phyloP scores from a whole-genome alignment of 352 stramenopile species.

The Phytophthora macrochlamydospora region DNA sequence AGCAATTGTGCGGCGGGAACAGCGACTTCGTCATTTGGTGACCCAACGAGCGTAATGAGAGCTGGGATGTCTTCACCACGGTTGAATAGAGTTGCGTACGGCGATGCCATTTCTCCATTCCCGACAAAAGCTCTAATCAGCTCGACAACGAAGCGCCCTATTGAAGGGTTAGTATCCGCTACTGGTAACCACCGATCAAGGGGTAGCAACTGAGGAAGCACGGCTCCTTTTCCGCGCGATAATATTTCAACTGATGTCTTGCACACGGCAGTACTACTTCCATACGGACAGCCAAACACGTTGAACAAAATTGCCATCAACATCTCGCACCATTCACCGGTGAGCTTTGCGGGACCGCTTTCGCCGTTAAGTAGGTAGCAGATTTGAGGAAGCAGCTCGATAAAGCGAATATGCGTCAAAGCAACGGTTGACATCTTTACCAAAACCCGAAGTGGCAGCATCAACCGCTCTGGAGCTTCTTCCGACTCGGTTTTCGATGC shows the following conservation, averaged over 20 bases:
- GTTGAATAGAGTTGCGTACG: slow-evolving; percentile 51
- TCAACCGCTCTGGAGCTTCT: slow-evolving; percentile 33
- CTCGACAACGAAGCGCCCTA: slow-evolving; percentile 56
- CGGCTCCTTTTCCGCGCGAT: slow-evolving; percentile 27
- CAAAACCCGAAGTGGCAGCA: slow-evolving; percentile 54
- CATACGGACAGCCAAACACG: slow-evolving; percentile 53
- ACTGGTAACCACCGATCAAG: slow-evolving; percentile 55
- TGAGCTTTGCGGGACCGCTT: slow-evolving; percentile 21
- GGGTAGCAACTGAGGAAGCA: slow-evolving; percentile 64
- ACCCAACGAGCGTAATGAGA: slow-evolving; percentile 47
- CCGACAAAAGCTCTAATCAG: slow-evolving; percentile 55
- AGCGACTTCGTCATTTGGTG: slow-evolving; percentile 41
- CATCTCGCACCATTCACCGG: slow-evolving; percentile 28
- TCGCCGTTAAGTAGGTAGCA: slow-evolving; percentile 25
- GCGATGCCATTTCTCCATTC: slow-evolving; percentile 16
- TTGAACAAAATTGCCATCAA: slow-evolving; percentile 67
- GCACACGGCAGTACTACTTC: slow-evolving; percentile 1
- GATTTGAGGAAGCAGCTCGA: slow-evolving; percentile 42
- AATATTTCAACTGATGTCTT: slow-evolving; percentile 20
- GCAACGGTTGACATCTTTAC: slow-evolving; percentile 47
- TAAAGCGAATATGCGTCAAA: slow-evolving; percentile 41
- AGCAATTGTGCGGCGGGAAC: slow-evolving; percentile 50
- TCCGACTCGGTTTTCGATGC: background rate
- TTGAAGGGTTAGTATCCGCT: slow-evolving; percentile 30
- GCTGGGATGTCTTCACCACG: slow-evolving; percentile 58